Conservation (phyloP, 2,329 filamentous ascomycete genomes). For the Scedosporium boydii region DNA sequence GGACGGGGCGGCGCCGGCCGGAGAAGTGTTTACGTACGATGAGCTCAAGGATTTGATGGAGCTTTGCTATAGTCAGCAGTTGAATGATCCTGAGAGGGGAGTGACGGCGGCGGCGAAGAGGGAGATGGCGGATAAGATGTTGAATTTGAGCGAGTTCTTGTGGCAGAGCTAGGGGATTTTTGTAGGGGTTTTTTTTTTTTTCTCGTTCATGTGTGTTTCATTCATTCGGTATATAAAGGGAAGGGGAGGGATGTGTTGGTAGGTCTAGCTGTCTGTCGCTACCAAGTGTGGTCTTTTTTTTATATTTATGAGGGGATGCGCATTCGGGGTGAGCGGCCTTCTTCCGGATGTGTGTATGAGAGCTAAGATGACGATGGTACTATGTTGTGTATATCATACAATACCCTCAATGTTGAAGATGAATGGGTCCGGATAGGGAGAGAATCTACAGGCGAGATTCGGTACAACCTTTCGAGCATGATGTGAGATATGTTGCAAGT, state of each 20-base stretch:
- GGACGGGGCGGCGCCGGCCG: slow-evolving; percentile 9
- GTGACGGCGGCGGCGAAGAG: slow-evolving; percentile 58
- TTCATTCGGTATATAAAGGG: neutral
- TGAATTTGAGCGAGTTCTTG: slow-evolving; percentile 63
- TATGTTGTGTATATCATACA: neutral
- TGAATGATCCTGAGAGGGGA: slow-evolving; percentile 58
- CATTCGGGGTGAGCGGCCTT: neutral
- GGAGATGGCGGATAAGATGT: slow-evolving; percentile 59
- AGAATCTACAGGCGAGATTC: neutral
- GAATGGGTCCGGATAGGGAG: neutral
- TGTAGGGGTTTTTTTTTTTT: neutral
- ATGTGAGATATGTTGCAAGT: too few relatives aligned
- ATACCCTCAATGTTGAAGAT: neutral
- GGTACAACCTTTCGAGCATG: neutral
- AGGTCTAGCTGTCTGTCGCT: neutral
- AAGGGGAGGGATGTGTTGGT: neutral
- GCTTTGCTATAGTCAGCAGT: slow-evolving; percentile 57
- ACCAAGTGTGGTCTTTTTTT: neutral
- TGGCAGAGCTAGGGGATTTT: slow-evolving; percentile 45
- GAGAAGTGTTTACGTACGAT: slow-evolving; percentile 46
- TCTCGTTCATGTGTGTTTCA: neutral
- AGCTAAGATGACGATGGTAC: neutral
- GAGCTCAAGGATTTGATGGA: slow-evolving; percentile 58
- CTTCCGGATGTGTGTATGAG: neutral
- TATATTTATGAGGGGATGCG: neutral